These are phyloP conservation scores for Coemansia sp. DNA, from an alignment of 192 early-diverging fungal species.

Conservation along the genomic window DNA sequence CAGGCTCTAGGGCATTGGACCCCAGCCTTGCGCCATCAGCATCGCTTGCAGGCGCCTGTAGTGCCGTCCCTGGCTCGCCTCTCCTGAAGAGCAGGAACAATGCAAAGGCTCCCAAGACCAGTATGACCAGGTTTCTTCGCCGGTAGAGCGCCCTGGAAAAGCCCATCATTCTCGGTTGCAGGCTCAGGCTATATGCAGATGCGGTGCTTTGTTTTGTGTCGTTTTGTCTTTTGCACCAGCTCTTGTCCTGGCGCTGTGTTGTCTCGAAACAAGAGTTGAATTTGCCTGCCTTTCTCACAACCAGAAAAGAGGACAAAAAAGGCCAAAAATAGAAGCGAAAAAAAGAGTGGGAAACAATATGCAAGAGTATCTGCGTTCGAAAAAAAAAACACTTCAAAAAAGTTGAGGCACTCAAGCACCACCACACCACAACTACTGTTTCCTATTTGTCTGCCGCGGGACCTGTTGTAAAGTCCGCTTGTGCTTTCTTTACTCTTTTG, in stretches of 20 bases:
- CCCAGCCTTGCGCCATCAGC: background rate
- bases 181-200: background rate
- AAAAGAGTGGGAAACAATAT: background rate
- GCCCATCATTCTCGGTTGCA: background rate
- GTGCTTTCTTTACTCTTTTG: background rate
- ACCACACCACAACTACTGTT: no score
- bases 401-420: no score
- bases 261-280: background rate
- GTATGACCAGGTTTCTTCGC: slow-evolving; percentile 8
- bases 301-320: slow-evolving; percentile 2
- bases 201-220: background rate
- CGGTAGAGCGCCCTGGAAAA: slow-evolving; percentile 12
- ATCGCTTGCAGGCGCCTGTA: no score
- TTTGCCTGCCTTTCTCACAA: background rate
- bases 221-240: background rate
- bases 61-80: slow-evolving; percentile 1
- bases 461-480: no score
- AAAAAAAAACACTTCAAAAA: no score
- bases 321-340: background rate
- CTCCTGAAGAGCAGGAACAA: slow-evolving; percentile 9
- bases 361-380: background rate
- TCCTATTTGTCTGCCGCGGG: no score
- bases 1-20: background rate
- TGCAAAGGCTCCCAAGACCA: slow-evolving; percentile 1
- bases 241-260: no score